Evolutionary conservation across 306 rosid species (phyloP), one percentile per base, ranked within the genome.

Genomic region (Begonia loranthoides): DNA sequence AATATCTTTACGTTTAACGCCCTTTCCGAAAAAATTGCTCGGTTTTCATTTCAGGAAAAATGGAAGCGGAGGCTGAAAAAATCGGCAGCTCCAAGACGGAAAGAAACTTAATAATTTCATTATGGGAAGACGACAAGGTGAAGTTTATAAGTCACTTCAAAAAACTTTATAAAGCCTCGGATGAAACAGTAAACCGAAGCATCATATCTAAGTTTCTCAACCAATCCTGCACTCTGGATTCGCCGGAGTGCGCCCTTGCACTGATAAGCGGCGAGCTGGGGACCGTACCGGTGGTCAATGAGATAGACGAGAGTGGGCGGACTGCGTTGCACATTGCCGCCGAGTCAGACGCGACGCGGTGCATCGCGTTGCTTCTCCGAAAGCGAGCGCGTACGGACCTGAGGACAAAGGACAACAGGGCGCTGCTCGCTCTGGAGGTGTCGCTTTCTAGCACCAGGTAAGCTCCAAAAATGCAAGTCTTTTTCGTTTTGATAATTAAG

Each of bases 291-390:
- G 12, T 60, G 9, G 58, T 64, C 49, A 68, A 73, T 55, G 65
- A 68, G 58, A 10, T 57, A 10, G 52, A 64, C 62, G 78, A 60
- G 5, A 24, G 54, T 0, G 78, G 78, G 12, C 53, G 48, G 16
- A 50, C 70, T 22, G 52, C 71, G 9, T 53, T 73, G 55, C 78
- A 73, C 49, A 60, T 67, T 17, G 78, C 78, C 38, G 78, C 78
- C n/a, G 49, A 50, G 24, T 41, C 66, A 6, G 74, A 73, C 47
- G 57, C 78, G 24, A 15, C 57, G 45, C 59, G 61, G 59, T 73
- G 79, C 62, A 67, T 58, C n/a, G 71, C 60, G 48, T 14, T 64
- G 51, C 59, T 73, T 55, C 71, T 73, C n/a, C 57, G 40, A 48
- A 60, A 60, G 39, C 74, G 59, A 44, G 68, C 62, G 44, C 74